Conservation (phyloP, 306 rosid genomes). For the cucumber (Cucumis sativus) region DNA sequence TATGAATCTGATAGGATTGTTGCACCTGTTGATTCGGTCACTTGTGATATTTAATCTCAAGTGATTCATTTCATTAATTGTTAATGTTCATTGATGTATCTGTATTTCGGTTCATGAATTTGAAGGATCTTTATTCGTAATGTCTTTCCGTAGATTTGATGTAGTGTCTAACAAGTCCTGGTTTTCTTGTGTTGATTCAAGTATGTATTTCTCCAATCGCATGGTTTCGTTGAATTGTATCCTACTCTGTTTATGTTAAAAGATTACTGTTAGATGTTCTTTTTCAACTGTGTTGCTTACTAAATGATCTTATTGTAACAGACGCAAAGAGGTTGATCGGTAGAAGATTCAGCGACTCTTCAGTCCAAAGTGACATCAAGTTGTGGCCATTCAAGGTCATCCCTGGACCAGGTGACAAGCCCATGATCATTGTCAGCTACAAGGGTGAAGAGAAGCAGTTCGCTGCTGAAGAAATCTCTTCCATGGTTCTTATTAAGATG, state of each 20-base stretch:
- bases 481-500: constrained; percentile 60
- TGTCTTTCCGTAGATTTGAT: too few relatives aligned
- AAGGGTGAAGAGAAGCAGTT: constrained; percentile 63
- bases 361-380: constrained; percentile 58
- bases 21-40: background rate
- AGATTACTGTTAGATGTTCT: background rate
- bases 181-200: background rate
- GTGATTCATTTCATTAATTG: too few relatives aligned
- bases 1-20: background rate
- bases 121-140: background rate
- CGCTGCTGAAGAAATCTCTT: constrained; percentile 53
- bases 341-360: constrained; percentile 35
- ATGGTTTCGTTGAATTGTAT: background rate
- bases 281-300: background rate
- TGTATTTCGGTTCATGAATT: background rate
- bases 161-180: background rate
- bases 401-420: constrained; percentile 51
- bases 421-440: constrained; percentile 40
- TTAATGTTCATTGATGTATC: background rate
- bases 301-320: background rate
- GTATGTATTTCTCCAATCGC: background rate
- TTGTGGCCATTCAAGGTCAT: constrained; percentile 57
- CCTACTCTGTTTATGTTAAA: background rate
- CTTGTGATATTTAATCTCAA: background rate
- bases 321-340: constrained; percentile 68